phyloP scores from a whole-genome alignment of 371 early-diverging fungal species.

The Batrachochytrium dendrobatidis region DNA sequence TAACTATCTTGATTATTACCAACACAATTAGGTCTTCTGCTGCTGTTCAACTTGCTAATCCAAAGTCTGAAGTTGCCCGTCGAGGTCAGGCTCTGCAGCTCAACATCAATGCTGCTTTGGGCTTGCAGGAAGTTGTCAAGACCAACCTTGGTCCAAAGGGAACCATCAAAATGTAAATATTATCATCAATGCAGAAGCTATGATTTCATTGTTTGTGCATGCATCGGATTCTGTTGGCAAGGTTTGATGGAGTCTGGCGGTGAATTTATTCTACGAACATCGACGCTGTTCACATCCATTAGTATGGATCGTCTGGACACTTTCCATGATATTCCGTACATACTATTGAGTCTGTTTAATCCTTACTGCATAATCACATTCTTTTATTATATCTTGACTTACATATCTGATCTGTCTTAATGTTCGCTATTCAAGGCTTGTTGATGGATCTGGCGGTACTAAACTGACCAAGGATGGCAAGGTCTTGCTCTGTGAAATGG shows the following conservation, averaged over 20 bases:
- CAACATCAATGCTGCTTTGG: conserved; percentile 94
- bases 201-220: not conserved
- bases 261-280: not conserved
- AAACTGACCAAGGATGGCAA: conserved; percentile 97
- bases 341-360: not conserved
- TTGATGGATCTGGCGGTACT: conserved; percentile 93
- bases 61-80: conserved; percentile 95
- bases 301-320: not conserved
- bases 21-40: conserved; percentile 45
- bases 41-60: conserved; percentile 90
- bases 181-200: too few species aligned
- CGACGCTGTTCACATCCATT: not conserved
- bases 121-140: conserved; percentile 90
- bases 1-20: too few species aligned
- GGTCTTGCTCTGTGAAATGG: conserved; percentile 95
- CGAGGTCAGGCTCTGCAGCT: conserved; percentile 97
- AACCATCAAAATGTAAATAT: conserved; percentile 90
- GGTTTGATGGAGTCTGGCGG: not conserved
- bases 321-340: not conserved
- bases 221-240: not conserved
- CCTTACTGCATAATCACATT: not conserved
- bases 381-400: not conserved
- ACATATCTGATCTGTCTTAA: not conserved
- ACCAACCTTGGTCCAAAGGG: conserved; percentile 99
- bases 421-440: conserved; percentile 57